phyloP scores from a whole-genome alignment of 495 filamentous ascomycete genomes.

The Tuber borchii region DNA sequence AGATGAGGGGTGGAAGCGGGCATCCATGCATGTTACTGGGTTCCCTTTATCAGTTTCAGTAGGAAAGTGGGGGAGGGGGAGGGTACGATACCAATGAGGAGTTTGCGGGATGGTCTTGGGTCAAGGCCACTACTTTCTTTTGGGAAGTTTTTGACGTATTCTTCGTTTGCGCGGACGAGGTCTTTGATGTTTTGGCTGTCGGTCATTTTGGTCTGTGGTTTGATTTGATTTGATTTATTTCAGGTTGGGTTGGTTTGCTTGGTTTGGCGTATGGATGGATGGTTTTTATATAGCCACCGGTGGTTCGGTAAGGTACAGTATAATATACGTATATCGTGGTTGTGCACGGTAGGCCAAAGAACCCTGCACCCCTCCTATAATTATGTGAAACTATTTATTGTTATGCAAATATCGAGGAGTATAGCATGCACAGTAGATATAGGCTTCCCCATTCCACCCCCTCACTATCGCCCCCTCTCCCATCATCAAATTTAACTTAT shows the following conservation, averaged over 20 bases:
- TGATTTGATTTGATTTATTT: neutral
- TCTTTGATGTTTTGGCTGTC: neutral
- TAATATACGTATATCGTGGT: no score
- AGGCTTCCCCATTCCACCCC: neutral
- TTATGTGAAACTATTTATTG: neutral
- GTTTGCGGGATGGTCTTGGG: slow-evolving; percentile 6
- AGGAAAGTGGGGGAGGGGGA: neutral
- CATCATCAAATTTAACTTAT: neutral
- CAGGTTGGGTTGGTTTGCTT: neutral
- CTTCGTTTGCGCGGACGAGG: neutral
- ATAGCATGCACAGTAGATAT: neutral
- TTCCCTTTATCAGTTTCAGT: neutral
- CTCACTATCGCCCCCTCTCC: no score
- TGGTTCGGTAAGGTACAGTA: no score
- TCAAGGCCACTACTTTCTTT: neutral
- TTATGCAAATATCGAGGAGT: neutral
- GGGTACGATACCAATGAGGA: neutral
- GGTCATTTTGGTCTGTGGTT: neutral
- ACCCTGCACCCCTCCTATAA: neutral
- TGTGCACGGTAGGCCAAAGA: neutral
- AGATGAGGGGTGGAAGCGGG: slow-evolving; percentile 63
- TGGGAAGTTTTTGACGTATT: neutral
- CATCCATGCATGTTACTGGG: slow-evolving; percentile 77
- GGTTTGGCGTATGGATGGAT: neutral
- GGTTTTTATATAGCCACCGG: no score